Base-by-base conservation (phyloP, 192 early-diverging fungal species). In the Spizellomyces punctatus region DNA sequence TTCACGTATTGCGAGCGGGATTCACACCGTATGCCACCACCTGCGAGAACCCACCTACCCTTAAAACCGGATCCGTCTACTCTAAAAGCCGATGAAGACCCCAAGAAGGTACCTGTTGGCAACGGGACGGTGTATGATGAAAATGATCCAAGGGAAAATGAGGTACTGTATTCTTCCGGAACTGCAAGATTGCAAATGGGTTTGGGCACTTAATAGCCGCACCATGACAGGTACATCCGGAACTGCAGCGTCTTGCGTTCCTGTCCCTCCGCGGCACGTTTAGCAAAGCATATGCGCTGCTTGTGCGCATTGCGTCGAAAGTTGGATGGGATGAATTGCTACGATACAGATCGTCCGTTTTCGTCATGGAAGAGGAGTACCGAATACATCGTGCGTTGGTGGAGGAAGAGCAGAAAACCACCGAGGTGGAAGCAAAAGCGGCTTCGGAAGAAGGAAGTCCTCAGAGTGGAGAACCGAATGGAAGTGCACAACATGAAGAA, bases 311-410 rank as follows among this genome's bases (percentile, higher is more conserved):
- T 16, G 91, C 92, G 19, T 78, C 85, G 49, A 89, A 90, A 44
- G 89, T 94, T 69, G 98, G 98, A 12, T 99, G 98, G 98, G 96
- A 99, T 65, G 94, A 96, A 73, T 80, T 99, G 55, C 85, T 99
- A 56, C 81, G 84, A 59, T 89, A 89, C 56, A 86, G 96, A 68
- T 95, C 94, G 16, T 74, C 79, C 54, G 96, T 95, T 8, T 99
- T 99, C 85, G 96, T 99, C 6, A 99, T 99, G 98, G 98, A 99
- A 58, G 98, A 98, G 67, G 98, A 99, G 76, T 99, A 99, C 74
- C 79, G 89, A 43, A 83, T 88, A 17, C 86, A 88, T 59, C 69
- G 87, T 10, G 91, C 92, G 19, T 80, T 88, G 46, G 88, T 86
- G 17, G 94, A 96, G 71, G 89, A 91, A 61, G 74, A 62, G n/a